A percentile compares a stretch with the other conserved stretches of the same genome.
phyloP scores from a whole-genome alignment of 768 basidiomycete genomes.

The Lactifluus rugatus region DNA sequence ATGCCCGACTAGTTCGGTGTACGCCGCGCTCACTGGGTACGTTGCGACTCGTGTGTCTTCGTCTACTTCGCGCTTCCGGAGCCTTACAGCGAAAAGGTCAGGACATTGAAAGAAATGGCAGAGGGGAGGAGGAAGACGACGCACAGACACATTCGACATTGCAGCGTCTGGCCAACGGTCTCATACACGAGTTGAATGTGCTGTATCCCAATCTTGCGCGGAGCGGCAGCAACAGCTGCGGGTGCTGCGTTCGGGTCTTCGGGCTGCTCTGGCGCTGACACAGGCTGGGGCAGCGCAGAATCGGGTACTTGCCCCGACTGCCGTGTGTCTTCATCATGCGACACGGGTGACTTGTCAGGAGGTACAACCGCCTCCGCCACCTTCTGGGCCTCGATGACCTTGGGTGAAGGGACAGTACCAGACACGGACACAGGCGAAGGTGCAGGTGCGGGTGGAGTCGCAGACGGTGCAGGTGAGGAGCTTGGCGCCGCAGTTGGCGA shows the following conservation, averaged over 20 bases:
- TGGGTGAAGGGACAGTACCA: not conserved
- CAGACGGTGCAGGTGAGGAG: not conserved
- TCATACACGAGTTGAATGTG: constrained; percentile 16
- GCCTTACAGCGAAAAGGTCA: not conserved
- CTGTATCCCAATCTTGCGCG: constrained; percentile 12
- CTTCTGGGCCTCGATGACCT: not conserved
- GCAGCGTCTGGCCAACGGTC: not conserved
- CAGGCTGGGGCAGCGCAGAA: not conserved
- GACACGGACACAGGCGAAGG: not conserved
- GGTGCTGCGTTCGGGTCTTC: not conserved
- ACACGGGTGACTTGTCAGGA: not conserved
- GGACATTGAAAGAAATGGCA: not conserved
- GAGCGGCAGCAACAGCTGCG: not conserved
- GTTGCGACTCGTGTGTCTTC: not conserved
- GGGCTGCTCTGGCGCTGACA: not conserved
- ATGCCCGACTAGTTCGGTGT: constrained; percentile 7
- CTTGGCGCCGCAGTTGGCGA: not conserved
- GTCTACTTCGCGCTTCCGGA: constrained; percentile 11
- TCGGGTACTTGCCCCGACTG: not conserved
- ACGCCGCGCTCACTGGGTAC: not conserved
- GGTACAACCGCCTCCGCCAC: not conserved
- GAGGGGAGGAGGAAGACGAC: not conserved
- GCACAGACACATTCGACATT: constrained; percentile 17
- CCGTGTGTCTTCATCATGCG: not conserved
- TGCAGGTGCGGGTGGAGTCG: no score